Base-by-base conservation (phyloP, 2,329 filamentous ascomycete genomes). In the Clarireedia monteithiana region DNA sequence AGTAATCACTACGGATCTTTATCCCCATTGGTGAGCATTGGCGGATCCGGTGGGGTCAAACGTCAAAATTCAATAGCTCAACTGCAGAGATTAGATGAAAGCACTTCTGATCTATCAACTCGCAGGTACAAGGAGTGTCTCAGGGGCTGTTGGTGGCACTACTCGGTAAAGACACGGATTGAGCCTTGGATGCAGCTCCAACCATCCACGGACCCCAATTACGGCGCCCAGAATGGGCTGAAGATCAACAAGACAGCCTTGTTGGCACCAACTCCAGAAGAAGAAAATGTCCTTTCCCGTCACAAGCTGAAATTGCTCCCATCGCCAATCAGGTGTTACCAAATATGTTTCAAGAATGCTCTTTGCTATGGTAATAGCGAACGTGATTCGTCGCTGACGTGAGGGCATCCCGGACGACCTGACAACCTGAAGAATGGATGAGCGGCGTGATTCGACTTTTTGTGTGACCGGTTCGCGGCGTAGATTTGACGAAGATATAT, bases 371-470 rank as follows among this genome's bases (percentile, higher is more conserved):
- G 42, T 53, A 40, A 53, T 47, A 34, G 5, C 2, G 14, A 39
- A 38, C n/a, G 14, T 53, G 23, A 53, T 53, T 53, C 30, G 51
- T 53, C 6, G 51, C 51, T 53, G 51, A 53, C 51, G 51, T 53
- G 44, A 48, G 50, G 34, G 27, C 34, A 9, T 40, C 30, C 27
- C 4, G 17, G 12, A 40, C 17, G 14, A 40, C 38, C 38, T 40
- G 38, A 40, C 38, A 40, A 40, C 38, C 38, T 40, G 38, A 40
- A 40, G 14, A 40, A n/a, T 40, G 38, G 7, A 14, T n/a, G 39
- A n/a, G 40, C 40, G 40, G n/a, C 14, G n/a, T 44, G 40, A 44
- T 3, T 17, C 20, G 14, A 44, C 20, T n/a, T 44, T 10, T 44
- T 17, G n/a, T 5, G 15, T 44, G 14, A 44, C n/a, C 40, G 14